Percentiles rank a stretch among this genome's conserved stretches.
phyloP scores from a whole-genome alignment of 2,329 filamentous ascomycete species.

The Hypoxylon sp. region DNA sequence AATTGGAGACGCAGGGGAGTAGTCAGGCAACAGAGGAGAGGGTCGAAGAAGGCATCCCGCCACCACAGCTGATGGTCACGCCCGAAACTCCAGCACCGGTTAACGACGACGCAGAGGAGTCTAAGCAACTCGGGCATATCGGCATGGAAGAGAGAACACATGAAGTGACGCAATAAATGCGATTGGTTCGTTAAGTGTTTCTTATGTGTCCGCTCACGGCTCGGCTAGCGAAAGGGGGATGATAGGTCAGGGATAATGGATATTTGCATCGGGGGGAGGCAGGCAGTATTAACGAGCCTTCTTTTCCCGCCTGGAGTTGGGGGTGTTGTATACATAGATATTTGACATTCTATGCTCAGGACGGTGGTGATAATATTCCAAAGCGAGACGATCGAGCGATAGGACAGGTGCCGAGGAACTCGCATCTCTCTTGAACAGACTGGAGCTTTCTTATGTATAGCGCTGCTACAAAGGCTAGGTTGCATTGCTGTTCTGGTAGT shows the following conservation, averaged over 20 bases:
- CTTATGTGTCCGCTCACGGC: not conserved
- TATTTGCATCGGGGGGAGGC: constrained; percentile 30
- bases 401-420: not conserved
- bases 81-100: constrained; percentile 56
- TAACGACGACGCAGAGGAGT: constrained; percentile 47
- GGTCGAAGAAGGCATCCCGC: constrained; percentile 34
- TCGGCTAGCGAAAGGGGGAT: constrained; percentile 4
- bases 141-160: constrained; percentile 48
- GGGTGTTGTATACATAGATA: constrained; percentile 40
- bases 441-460: constrained; percentile 13
- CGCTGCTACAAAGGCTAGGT: constrained; percentile 4
- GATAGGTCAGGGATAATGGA: constrained; percentile 25
- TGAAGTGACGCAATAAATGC: constrained; percentile 48
- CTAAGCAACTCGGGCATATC: constrained; percentile 55
- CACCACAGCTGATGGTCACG: constrained; percentile 58
- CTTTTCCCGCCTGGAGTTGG: constrained; percentile 28
- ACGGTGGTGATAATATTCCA: constrained; percentile 19
- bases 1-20: constrained; percentile 39
- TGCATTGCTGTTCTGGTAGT: not conserved
- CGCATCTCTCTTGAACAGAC: constrained; percentile 1
- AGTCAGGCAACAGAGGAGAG: constrained; percentile 14
- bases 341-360: constrained; percentile 33
- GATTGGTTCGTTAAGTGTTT: not conserved
- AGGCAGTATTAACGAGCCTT: constrained; percentile 23
- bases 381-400: constrained; percentile 20